Conservation (phyloP, 805 yeast species). For the Candida awuae region DNA sequence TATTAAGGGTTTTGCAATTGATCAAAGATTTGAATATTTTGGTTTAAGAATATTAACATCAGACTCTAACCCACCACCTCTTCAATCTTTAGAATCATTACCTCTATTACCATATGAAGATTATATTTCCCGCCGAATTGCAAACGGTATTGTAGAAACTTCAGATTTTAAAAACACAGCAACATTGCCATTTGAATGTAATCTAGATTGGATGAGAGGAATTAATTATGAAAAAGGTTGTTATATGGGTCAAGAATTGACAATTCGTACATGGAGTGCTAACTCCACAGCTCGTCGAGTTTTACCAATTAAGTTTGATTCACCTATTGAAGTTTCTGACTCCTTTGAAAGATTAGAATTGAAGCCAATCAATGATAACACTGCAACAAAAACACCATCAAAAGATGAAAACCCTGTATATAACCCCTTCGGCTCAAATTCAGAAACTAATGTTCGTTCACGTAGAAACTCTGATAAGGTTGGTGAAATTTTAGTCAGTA, state of each 20-base stretch:
- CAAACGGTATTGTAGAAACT: slow-evolving; percentile 49
- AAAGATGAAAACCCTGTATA: slow-evolving; percentile 6
- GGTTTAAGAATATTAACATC: slow-evolving; percentile 41
- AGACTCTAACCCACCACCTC: neutral
- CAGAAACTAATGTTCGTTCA: slow-evolving; percentile 6
- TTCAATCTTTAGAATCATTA: neutral
- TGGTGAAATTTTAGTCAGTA: slow-evolving; percentile 52
- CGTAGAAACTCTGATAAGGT: slow-evolving; percentile 33
- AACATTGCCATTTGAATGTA: slow-evolving; percentile 74
- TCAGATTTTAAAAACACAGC: slow-evolving; percentile 37
- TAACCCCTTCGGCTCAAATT: slow-evolving; percentile 10
- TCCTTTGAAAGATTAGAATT: slow-evolving; percentile 14
- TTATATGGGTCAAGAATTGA: slow-evolving; percentile 92
- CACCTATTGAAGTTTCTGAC: slow-evolving; percentile 9
- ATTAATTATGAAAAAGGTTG: slow-evolving; percentile 89
- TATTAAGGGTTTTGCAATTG: slow-evolving; percentile 46
- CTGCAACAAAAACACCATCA: neutral
- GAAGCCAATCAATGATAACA: neutral
- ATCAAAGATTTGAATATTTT: slow-evolving; percentile 60
- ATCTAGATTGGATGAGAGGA: slow-evolving; percentile 74
- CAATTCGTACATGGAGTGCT: slow-evolving; percentile 77
- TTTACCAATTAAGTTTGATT: slow-evolving; percentile 51
- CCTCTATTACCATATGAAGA: slow-evolving; percentile 1
- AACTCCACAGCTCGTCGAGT: slow-evolving; percentile 80
- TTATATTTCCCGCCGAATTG: slow-evolving; percentile 25